Evolutionary conservation across 2,329 filamentous ascomycete genomes (phyloP), one percentile per base, ranked within the genome.

Genomic region (Claviceps sp.): DNA sequence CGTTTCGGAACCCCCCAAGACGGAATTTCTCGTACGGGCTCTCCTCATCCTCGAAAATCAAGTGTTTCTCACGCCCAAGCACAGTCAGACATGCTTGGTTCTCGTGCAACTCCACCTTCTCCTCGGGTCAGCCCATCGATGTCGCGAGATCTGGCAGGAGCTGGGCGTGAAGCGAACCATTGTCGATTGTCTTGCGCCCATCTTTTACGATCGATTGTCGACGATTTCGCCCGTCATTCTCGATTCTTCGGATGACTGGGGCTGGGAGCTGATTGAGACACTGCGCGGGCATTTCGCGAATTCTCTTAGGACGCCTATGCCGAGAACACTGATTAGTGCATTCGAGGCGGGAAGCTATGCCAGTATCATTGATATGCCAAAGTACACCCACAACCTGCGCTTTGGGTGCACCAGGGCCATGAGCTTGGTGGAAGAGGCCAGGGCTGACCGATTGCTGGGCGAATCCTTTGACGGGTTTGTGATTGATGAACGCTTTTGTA

Each of bases 141-240:
- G 74, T 0, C 65, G 71, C 24, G 61, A 72, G 37, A 62, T 77
- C 2, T 81, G 77, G 76, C 65, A 69, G 11, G 67, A 67, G 0
- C 67, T 79, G 9, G 75, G 71, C 3, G 72, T 81, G 2, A 81
- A 81, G 62, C 71, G 77, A 22, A 76, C 75, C 0, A 76, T 79
- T 30, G 72, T 78, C n/a, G 77, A 81, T 55, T 74, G 76, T 0
- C 67, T 81, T 0, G 76, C 69, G 2, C 72, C 76, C 0, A 63
- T 78, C 1, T 78, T 78, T 54, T 74, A 76, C 54, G 78, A 82
- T 58, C 71, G 78, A 2, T 63, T 81, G 5, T 75, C 76, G 1
- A 74, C 70, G 1, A 60, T 80, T 2, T 67, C 77, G 0, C 78
- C 78, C 0, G 57, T 59, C 8, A 54, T 70, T 51, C 55, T 72